These are phyloP conservation scores for Paspalum vaginatum DNA, from an alignment of 176 grass and related monocot species.

Conservation along the genomic window DNA sequence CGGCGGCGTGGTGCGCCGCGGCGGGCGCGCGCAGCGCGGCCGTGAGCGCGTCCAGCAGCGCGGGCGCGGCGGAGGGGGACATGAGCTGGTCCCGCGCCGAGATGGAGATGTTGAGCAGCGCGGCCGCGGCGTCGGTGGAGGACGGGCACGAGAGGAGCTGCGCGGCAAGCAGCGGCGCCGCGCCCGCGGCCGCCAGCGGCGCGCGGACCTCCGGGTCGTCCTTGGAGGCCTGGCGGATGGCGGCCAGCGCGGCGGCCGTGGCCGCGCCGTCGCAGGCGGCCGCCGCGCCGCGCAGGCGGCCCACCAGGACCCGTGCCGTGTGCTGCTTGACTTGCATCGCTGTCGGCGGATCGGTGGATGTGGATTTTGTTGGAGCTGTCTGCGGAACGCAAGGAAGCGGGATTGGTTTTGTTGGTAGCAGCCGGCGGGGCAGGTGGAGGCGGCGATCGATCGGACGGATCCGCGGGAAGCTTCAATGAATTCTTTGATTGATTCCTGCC, in stretches of 20 bases:
- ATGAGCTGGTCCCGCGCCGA: conserved; percentile 65
- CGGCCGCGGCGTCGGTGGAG: conserved; percentile 70
- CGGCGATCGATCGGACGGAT: neutral
- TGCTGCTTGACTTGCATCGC: conserved; percentile 74
- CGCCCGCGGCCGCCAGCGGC: conserved; percentile 63
- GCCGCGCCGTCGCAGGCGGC: conserved; percentile 35
- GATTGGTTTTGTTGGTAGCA: conserved; percentile 24
- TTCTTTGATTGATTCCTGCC: too few species aligned
- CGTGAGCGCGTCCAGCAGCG: conserved; percentile 70
- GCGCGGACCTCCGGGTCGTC: conserved; percentile 63
- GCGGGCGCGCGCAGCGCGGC: conserved; percentile 55
- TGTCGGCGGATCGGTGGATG: neutral
- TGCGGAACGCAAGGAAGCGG: neutral
- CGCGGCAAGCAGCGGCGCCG: conserved; percentile 58
- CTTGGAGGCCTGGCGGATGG: conserved; percentile 73
- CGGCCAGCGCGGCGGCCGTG: conserved; percentile 51
- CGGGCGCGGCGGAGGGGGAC: conserved; percentile 47
- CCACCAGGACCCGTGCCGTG: conserved; percentile 62
- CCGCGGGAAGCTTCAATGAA: too few species aligned
- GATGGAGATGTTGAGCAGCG: conserved; percentile 91
- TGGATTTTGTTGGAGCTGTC: neutral
- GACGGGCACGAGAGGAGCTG: conserved; percentile 27
- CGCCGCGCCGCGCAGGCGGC: conserved; percentile 52
- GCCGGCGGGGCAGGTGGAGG: neutral
- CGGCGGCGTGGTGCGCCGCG: conserved; percentile 76